Evolutionary conservation across 2,329 filamentous ascomycete genomes (phyloP).

Genomic region (Dryadomyces quercus-mongolicae): DNA sequence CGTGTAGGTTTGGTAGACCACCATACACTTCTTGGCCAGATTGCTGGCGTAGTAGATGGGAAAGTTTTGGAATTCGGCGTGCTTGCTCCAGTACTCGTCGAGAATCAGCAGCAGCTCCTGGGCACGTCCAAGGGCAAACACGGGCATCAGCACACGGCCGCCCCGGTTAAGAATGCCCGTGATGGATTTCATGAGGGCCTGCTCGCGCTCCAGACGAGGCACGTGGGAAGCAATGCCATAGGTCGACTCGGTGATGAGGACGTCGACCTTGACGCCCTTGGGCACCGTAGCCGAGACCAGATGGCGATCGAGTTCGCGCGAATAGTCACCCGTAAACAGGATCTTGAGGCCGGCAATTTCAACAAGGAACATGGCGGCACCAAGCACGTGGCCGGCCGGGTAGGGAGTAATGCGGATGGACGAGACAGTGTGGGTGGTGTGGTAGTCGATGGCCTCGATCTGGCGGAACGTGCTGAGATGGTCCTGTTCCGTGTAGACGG

Average conservation of each 20-base stretch:
- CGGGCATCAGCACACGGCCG: slow-evolving; percentile 84
- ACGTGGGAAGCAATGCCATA: slow-evolving; percentile 93
- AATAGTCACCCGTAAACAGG: slow-evolving; percentile 96
- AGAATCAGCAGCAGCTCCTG: slow-evolving; percentile 90
- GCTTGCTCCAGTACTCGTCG: slow-evolving; percentile 92
- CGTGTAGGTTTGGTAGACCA: slow-evolving; percentile 96
- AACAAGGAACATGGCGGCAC: slow-evolving; percentile 95
- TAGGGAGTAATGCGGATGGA: slow-evolving; percentile 96
- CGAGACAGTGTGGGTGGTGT: slow-evolving; percentile 94
- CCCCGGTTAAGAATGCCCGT: slow-evolving; percentile 84
- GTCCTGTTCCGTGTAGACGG: slow-evolving; percentile 90
- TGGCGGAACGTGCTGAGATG: slow-evolving; percentile 85
- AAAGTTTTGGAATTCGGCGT: slow-evolving; percentile 75
- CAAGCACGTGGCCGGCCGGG: slow-evolving; percentile 93
- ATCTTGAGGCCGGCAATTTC: slow-evolving; percentile 96
- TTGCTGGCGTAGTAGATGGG: slow-evolving; percentile 98
- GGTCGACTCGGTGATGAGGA: slow-evolving; percentile 93
- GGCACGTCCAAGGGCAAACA: slow-evolving; percentile 86
- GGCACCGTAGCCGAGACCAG: slow-evolving; percentile 88
- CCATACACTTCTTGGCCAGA: slow-evolving; percentile 91
- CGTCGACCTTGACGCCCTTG: slow-evolving; percentile 79
- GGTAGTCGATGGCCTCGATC: slow-evolving; percentile 96
- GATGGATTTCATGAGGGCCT: slow-evolving; percentile 89
- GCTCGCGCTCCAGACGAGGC: slow-evolving; percentile 80
- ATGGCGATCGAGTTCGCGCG: slow-evolving; percentile 88